Base-by-base conservation (phyloP, 2,329 filamentous ascomycete species). In the Monosporascus sp. region DNA sequence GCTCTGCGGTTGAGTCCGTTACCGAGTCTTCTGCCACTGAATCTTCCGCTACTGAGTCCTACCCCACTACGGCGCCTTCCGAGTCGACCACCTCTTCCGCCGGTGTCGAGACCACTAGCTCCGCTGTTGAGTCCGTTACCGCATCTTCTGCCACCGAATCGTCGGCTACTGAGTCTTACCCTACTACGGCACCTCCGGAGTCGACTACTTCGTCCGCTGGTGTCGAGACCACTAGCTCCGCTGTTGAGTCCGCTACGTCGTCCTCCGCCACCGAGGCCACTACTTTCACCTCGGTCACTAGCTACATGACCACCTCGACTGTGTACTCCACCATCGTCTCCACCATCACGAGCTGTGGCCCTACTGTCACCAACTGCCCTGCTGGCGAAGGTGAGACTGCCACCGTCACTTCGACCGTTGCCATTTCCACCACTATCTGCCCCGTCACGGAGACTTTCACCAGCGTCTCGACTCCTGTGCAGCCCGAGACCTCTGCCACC, bases 371-470 rank as follows among this genome's bases (percentile, higher is more conserved):
- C 62, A 65, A 79, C 76, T 81, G 78, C 67, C 66, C 65, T 49
- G 65, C 72, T 31, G 62, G 68, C 51, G 76, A 74, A 14, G 73
- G 76, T 46, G 74, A 71, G 1, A 65, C 81, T 31, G 70, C 79
- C 51, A 81, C 80, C 3, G 74, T 80, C 54, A 82, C 78, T 6
- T 46, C 43, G 22, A 24, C 26, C 7, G 65, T 86, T 55, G 70
- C 81, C 47, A 63, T 84, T 48, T 80, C 78, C 49, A 86, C 84
- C 58, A 86, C 82, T 41, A 66, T 85, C 64, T 84, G 81, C 76
- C 81, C 80, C 22, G 78, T 82, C 55, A 82, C 79, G n/a, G 77
- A 77, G 72, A 81, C 78, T 43, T 64, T 73, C 59, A 73, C 71
- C 40, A 67, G 65, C 40, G 55, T 66, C 65, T 64, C 69, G 59